Evolutionary conservation across 768 basidiomycete genomes (phyloP).

Genomic region (Inosperma sp.): DNA sequence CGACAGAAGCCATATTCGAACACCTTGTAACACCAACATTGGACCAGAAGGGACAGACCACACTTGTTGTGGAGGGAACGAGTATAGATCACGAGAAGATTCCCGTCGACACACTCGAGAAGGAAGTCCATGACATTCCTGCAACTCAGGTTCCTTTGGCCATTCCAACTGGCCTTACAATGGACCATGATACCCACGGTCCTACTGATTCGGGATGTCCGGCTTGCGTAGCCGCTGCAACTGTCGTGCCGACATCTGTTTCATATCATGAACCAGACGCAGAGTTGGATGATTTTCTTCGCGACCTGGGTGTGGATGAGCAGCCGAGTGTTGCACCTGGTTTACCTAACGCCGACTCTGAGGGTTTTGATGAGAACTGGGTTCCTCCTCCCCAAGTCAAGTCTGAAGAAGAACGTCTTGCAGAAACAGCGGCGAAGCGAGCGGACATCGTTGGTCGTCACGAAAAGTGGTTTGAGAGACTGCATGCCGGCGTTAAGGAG

Average conservation of each 20-base stretch:
- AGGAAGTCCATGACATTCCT: constrained; percentile 1
- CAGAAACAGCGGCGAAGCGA: constrained; percentile 41
- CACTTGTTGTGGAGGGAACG: neutral
- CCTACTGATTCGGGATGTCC: neutral
- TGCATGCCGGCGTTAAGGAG: constrained; percentile 41
- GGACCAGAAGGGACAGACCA: neutral
- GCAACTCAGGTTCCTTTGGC: neutral
- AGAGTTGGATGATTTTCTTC: constrained; percentile 34
- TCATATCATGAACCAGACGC: constrained; percentile 19
- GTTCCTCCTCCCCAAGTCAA: neutral
- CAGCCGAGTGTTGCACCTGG: neutral
- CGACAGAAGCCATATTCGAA: no score
- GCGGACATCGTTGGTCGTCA: constrained; percentile 57
- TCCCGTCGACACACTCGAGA: neutral
- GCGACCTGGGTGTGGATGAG: constrained; percentile 29
- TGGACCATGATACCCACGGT: no score
- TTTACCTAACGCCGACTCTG: constrained; percentile 10
- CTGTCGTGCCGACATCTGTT: neutral
- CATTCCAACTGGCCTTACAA: no score
- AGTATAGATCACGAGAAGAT: neutral
- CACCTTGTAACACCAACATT: no score
- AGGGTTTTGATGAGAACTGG: constrained; percentile 9
- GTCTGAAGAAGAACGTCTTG: constrained; percentile 20
- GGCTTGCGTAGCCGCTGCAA: constrained; percentile 7
- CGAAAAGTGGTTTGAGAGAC: constrained; percentile 47